Conservation (phyloP, 495 filamentous ascomycete species). For the Penicillium robsamsonii region DNA sequence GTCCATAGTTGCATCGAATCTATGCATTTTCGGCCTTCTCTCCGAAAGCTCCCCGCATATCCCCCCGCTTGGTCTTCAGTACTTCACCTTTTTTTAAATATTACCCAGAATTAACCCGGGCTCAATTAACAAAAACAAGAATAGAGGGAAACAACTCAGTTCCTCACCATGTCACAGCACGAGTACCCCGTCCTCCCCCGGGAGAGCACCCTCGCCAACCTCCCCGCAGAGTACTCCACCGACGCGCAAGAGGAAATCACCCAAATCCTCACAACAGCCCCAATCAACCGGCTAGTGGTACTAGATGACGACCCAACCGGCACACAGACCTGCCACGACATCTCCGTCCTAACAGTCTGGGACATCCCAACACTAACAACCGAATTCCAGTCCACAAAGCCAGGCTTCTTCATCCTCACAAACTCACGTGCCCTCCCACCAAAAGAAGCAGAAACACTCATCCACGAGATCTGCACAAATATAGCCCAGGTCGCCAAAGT, state of each 20-base stretch:
- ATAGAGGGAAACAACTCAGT: not conserved
- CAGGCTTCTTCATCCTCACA: constrained; percentile 56
- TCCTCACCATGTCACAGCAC: constrained; percentile 22
- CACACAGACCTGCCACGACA: constrained; percentile 57
- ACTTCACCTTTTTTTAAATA: not conserved
- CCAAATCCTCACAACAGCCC: constrained; percentile 29
- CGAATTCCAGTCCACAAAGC: constrained; percentile 37
- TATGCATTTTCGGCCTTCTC: constrained; percentile 25
- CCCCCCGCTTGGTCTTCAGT: constrained; percentile 16
- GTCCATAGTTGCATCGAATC: constrained; percentile 21
- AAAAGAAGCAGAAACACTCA: constrained; percentile 38
- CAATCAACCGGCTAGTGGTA: constrained; percentile 44
- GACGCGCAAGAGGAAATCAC: constrained; percentile 39
- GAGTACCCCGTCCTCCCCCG: constrained; percentile 31
- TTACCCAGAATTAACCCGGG: not conserved
- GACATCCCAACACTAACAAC: constrained; percentile 38
- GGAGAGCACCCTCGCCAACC: constrained; percentile 30
- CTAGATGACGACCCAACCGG: constrained; percentile 58
- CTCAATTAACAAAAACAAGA: not conserved
- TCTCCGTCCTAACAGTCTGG: constrained; percentile 56
- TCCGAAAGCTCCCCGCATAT: constrained; percentile 13
- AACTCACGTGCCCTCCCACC: constrained; percentile 54
- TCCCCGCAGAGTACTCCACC: constrained; percentile 33
- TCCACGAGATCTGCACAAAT: constrained; percentile 48
- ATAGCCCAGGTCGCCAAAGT: constrained; percentile 38